Evolutionary conservation across 129 eudicot species (phyloP), one percentile per base, ranked within the genome.

Genomic region (Oenanthe sinensis): DNA sequence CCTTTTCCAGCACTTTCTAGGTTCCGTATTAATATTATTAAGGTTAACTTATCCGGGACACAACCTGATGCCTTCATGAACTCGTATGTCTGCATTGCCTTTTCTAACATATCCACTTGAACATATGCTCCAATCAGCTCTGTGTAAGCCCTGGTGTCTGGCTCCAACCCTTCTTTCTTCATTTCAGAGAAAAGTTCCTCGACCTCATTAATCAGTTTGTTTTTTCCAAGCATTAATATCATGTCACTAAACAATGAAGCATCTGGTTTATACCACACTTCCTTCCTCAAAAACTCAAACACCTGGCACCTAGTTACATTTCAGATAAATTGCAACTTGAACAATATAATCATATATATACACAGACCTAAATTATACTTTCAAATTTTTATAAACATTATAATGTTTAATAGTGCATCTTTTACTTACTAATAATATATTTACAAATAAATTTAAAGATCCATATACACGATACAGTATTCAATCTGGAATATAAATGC

Each of bases 71-170:
- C 77, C 78, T 92, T 92, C 97, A 92, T 88, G 69, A 24, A 77
- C 24, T 90, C 87, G 78, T 92, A 92, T 13, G 87, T 84, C 78
- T 90, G 93, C 90, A 90, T 88, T 65, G 91, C 97, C 82, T 90
- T 92, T 4, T 85, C 84, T 67, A 87, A 84, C 96, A 83, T 85
- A 44, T 85, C 86, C 47, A 84, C 93, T 67, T 82, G 77, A 47
- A 92, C 82, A 82, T 92, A 92, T 58, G 96, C 96, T 74, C 97
- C 96, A 67, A 90, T 92, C 79, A 92, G 81, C 83, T 92, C 93
- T 14, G 96, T 86, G 74, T 88, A 90, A 44, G 93, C 84, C 45
- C 97, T 80, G 16, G 91, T 83, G 69, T 92, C 89, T 4, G 93
- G 93, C 75, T 87, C 49, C 63, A 90, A 79, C 47, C 97, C 94